These are phyloP conservation scores for Strobilomyces confusus DNA, from an alignment of 768 basidiomycete species.

Conservation along the genomic window DNA sequence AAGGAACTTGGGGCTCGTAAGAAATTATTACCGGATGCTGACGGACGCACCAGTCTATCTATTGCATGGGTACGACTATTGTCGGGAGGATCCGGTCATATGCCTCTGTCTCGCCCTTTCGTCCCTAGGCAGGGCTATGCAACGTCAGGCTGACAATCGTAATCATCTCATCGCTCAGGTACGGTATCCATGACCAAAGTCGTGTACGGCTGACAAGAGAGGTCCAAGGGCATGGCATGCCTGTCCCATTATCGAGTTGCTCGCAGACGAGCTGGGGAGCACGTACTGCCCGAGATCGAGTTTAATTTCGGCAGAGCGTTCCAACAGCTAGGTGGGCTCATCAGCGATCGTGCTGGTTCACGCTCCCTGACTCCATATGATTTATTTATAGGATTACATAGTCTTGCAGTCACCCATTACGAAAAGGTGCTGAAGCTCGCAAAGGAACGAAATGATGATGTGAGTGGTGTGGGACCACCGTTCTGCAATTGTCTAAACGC, in stretches of 20 bases:
- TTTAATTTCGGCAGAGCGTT: constrained; percentile 92
- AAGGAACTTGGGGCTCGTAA: constrained; percentile 29
- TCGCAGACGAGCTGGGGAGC: constrained; percentile 40
- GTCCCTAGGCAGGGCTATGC: constrained; percentile 87
- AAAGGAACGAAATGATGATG: constrained; percentile 30
- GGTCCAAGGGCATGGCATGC: constrained; percentile 75
- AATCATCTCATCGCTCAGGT: constrained; percentile 65
- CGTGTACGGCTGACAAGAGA: not conserved
- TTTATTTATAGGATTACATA: constrained; percentile 57
- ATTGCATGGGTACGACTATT: constrained; percentile 83
- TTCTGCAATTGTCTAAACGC: not conserved
- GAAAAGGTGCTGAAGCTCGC: constrained; percentile 66
- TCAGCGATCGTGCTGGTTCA: not conserved
- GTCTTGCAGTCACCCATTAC: constrained; percentile 83
- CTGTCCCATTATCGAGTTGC: constrained; percentile 75
- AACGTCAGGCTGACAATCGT: constrained; percentile 90
- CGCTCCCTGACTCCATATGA: not conserved
- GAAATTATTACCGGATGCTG: not conserved
- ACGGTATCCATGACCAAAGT: not conserved
- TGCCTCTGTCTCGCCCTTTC: constrained; percentile 80
- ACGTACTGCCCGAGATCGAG: constrained; percentile 68
- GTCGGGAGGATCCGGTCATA: constrained; percentile 78
- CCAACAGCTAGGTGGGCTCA: constrained; percentile 29
- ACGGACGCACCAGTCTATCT: constrained; percentile 55
- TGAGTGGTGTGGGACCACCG: not conserved